These are phyloP conservation scores for Pestalotiopsis sp. DNA, from an alignment of 2,329 filamentous ascomycete species.

Conservation along the genomic window DNA sequence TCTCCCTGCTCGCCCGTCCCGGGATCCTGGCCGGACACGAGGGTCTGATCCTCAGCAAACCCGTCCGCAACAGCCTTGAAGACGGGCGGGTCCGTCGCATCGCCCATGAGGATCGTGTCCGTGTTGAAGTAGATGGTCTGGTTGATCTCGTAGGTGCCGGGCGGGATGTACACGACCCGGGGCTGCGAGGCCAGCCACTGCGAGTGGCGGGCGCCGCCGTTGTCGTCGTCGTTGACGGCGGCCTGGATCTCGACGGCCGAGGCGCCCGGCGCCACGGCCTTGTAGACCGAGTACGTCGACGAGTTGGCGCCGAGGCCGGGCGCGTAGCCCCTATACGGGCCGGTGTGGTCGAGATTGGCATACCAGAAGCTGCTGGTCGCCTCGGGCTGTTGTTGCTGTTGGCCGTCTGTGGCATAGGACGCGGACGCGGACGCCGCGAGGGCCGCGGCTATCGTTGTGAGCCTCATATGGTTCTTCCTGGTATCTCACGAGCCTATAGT, in stretches of 20 bases:
- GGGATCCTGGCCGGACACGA: constrained; percentile 41
- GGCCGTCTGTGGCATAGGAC: background rate
- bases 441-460: background rate
- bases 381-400: too few species aligned
- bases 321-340: constrained; percentile 38
- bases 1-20: constrained; percentile 35
- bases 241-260: constrained; percentile 37
- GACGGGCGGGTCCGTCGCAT: constrained; percentile 45
- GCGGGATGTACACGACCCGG: constrained; percentile 45
- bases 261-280: constrained; percentile 39
- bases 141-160: constrained; percentile 43
- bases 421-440: background rate
- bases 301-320: constrained; percentile 42
- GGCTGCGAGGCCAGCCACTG: constrained; percentile 46
- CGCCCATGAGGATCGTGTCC: constrained; percentile 49
- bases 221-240: constrained; percentile 40
- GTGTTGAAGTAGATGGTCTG: constrained; percentile 44
- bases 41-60: constrained; percentile 29
- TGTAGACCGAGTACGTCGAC: constrained; percentile 40
- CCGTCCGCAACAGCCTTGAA: constrained; percentile 43
- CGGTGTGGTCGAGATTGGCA: constrained; percentile 43
- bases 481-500: background rate
- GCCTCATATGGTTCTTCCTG: background rate
- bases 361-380: constrained; percentile 38
- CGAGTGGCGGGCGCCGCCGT: constrained; percentile 34